A percentile compares a stretch with the other conserved stretches of the same genome.
Evolutionary conservation across 306 rosid species (phyloP).

Genomic region (Castanea mollissima): DNA sequence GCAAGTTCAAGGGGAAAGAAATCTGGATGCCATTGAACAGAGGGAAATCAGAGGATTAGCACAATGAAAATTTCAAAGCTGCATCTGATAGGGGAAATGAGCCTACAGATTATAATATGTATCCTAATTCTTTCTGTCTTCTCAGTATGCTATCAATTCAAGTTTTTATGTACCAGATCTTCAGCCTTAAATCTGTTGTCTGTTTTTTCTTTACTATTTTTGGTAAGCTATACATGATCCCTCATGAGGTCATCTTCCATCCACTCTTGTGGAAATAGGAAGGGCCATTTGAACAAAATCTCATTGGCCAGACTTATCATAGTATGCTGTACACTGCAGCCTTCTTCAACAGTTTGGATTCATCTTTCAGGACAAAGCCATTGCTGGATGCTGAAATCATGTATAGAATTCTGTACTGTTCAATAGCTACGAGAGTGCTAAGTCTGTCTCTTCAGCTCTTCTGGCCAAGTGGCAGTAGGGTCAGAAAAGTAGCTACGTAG

Average conservation of each 20-base stretch:
- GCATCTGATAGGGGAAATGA: conserved; percentile 43
- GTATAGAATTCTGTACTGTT: no score
- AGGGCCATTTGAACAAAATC: no score
- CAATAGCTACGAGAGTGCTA: no score
- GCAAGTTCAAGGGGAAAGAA: conserved; percentile 49
- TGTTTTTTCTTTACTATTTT: background rate
- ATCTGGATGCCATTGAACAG: conserved; percentile 49
- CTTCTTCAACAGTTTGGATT: no score
- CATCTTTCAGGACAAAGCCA: no score
- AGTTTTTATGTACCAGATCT: conserved; percentile 11
- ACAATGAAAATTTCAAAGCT: conserved; percentile 54
- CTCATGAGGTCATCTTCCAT: no score
- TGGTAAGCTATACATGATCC: no score
- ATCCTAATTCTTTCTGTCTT: conserved; percentile 42
- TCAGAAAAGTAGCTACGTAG: background rate
- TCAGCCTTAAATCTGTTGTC: background rate
- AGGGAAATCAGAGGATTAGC: conserved; percentile 63
- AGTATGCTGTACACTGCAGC: no score
- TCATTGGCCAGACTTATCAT: no score
- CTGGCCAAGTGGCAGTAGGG: background rate
- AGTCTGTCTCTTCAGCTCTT: no score
- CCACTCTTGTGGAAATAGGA: no score
- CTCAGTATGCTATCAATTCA: conserved; percentile 17
- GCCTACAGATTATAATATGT: conserved; percentile 40
- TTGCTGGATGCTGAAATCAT: conserved; percentile 6